These are phyloP conservation scores for Yamadazyma sp. DNA, from an alignment of 805 yeast genomes.

Conservation along the genomic window DNA sequence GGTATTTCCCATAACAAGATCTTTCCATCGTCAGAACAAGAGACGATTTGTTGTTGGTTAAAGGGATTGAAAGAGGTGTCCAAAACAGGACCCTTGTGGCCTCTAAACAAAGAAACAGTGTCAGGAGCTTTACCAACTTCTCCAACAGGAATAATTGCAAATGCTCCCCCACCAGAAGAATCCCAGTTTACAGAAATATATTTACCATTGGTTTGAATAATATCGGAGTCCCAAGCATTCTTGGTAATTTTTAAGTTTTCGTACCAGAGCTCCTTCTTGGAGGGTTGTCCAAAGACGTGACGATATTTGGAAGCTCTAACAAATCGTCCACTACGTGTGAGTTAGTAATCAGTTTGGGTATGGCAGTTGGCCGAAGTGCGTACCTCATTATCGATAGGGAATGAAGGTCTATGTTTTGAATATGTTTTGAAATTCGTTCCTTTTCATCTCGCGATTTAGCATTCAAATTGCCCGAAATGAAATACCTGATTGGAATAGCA, in stretches of 20 bases:
- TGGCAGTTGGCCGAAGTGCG: too few species aligned
- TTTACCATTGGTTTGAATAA: slow-evolving; percentile 83
- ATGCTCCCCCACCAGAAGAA: slow-evolving; percentile 96
- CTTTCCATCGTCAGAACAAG: slow-evolving; percentile 78
- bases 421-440: slow-evolving; percentile 5
- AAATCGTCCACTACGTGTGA: slow-evolving; percentile 63
- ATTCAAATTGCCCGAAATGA: too few species aligned
- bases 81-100: slow-evolving; percentile 91
- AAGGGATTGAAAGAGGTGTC: slow-evolving; percentile 97
- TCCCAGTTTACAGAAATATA: slow-evolving; percentile 89
- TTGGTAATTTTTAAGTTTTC: slow-evolving; percentile 78
- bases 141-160: slow-evolving; percentile 83
- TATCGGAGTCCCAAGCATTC: slow-evolving; percentile 95
- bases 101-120: slow-evolving; percentile 87
- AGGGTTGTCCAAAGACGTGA: slow-evolving; percentile 91
- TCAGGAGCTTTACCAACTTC: slow-evolving; percentile 95
- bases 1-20: slow-evolving; percentile 90
- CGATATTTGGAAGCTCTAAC: slow-evolving; percentile 97
- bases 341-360: too few species aligned
- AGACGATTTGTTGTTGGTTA: slow-evolving; percentile 68
- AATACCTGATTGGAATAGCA: too few species aligned
- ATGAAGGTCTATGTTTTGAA: neutral
- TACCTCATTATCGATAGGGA: slow-evolving; percentile 12
- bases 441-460: slow-evolving; percentile 7
- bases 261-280: slow-evolving; percentile 65